Evolutionary conservation across 768 basidiomycete genomes (phyloP).

Genomic region (Lepiota venenata): DNA sequence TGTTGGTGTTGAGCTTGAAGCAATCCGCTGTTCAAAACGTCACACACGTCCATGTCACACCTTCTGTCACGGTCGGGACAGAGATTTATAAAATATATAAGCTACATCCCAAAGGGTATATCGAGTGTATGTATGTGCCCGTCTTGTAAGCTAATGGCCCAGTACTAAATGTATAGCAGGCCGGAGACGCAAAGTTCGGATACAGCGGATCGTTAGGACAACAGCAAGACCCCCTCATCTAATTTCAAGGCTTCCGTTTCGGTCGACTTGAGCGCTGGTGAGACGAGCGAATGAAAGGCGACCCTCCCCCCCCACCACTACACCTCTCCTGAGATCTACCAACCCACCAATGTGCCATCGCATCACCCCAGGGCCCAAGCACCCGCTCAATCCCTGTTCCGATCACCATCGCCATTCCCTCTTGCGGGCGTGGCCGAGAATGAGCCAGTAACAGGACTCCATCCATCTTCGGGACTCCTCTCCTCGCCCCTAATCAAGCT

Average conservation of each 20-base stretch:
- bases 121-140: conserved; percentile 1
- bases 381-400: background rate
- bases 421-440: conserved; percentile 46
- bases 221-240: too few species aligned
- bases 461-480: conserved; percentile 71
- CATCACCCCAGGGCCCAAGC: background rate
- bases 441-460: conserved; percentile 66
- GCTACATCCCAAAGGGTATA: conserved; percentile 1
- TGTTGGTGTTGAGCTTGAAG: background rate
- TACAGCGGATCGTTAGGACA: background rate
- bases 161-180: background rate
- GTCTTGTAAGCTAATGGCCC: background rate
- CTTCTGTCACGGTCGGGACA: background rate
- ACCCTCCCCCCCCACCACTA: too few species aligned
- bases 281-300: background rate
- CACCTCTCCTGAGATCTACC: background rate
- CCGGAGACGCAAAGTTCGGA: background rate
- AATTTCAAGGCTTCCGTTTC: too few species aligned
- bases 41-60: background rate
- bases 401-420: background rate
- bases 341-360: background rate
- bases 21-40: background rate
- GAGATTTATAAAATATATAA: background rate
- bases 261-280: background rate
- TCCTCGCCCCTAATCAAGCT: conserved; percentile 79